Conservation (phyloP, 495 filamentous ascomycete genomes). For the Penicillium canariense region DNA sequence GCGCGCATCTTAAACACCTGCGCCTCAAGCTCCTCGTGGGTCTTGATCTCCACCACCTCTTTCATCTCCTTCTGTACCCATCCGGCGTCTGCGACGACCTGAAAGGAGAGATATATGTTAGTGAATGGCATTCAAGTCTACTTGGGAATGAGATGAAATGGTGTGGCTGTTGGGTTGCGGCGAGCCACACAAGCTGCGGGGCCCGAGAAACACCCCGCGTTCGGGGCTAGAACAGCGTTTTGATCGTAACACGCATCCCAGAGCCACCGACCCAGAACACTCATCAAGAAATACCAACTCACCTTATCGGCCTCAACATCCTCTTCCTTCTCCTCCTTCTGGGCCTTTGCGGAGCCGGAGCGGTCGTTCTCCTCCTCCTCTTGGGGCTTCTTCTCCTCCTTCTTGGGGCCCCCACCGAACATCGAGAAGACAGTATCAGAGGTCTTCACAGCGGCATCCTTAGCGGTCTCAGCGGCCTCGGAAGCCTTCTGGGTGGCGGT, state of each 20-base stretch:
- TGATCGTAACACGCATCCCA: neutral
- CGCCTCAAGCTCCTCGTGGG: constrained; percentile 97
- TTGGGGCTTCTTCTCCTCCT: constrained; percentile 77
- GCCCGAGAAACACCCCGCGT: constrained; percentile 10
- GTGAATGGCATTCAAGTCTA: neutral
- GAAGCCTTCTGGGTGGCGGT: constrained; percentile 41
- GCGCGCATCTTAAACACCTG: constrained; percentile 98
- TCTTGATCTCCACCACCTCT: constrained; percentile 94
- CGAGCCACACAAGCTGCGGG: constrained; percentile 7
- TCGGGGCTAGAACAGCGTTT: neutral
- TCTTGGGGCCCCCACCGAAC: constrained; percentile 91
- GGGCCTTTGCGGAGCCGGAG: constrained; percentile 82
- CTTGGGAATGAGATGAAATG: neutral
- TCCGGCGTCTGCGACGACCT: constrained; percentile 1
- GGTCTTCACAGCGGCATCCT: constrained; percentile 53
- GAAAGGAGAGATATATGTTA: neutral
- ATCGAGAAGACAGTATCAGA: constrained; percentile 87
- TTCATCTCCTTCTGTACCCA: constrained; percentile 51
- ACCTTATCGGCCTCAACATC: constrained; percentile 31
- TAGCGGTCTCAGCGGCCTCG: constrained; percentile 44
- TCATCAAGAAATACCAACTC: constrained; percentile 12
- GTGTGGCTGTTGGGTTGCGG: neutral
- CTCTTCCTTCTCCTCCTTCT: constrained; percentile 53
- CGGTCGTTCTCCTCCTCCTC: constrained; percentile 74
- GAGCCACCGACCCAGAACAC: neutral